Evolutionary conservation across 139 green algal genomes (phyloP), one percentile per base, ranked within the genome.

Genomic region (Astrephomene gubernaculifera): DNA sequence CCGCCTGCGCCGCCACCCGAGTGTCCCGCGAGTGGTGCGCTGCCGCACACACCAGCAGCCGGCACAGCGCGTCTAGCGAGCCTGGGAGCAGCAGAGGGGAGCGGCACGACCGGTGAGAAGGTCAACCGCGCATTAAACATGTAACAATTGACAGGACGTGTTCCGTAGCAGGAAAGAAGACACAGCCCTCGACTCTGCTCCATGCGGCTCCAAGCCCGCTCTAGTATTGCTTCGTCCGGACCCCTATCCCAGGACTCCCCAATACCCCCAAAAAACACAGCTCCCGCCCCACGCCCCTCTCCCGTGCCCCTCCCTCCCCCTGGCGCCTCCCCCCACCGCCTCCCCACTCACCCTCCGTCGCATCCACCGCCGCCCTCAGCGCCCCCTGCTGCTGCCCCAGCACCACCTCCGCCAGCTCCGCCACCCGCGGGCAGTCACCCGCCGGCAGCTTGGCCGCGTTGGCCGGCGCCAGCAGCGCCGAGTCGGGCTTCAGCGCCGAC

Each of bases 391-490:
- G 54, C 8, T 71, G 79, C 57, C 45, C 67, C 36, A 81, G 38
- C 54, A 86, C 29, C 76, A 88, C 67, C 57, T 75, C 71, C 36
- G 74, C 81, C 41, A 88, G 61, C 82, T 90, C 79, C 38, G 33
- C 79, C 71, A 79, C 27, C 25, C 31, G 60, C 36, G 49, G 35
- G 8, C 60, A 68, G 69, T 96, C 94, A 7, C 85, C 90, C 2
- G 87, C n/a, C 4, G 93, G 21, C 75, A 96, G 81, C 86, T 92
- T 94, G 52, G 83, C 83, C 0, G 89, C 78, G 12, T 87, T 90
- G 39, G 80, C 69, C 0, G 90, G 67, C 9, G 83, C 61, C 38
- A 97, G 86, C 63, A 97, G 88, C 4, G 86, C 80, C 10, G 87
- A 91, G 65, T 93, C 92, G 39, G 79, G 49, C 39, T 71, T 79